Evolutionary conservation across 2,329 filamentous ascomycete genomes (phyloP).

Genomic region (Fusarium domesticum): DNA sequence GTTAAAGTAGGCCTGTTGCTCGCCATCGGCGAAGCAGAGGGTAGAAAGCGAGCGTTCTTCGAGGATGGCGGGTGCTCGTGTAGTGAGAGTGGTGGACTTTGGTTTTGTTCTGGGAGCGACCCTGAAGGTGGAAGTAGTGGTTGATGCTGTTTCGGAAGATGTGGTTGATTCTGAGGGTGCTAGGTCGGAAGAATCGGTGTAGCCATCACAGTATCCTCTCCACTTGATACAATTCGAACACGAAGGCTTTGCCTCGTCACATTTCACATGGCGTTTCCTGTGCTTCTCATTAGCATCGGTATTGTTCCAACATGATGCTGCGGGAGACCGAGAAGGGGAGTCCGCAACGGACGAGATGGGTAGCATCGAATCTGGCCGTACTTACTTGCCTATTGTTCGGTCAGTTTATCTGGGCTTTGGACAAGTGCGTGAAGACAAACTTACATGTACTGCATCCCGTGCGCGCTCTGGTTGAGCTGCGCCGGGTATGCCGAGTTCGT

Average conservation of each 20-base stretch:
- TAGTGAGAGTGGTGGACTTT: slow-evolving; percentile 25
- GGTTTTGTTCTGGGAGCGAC: slow-evolving; percentile 1
- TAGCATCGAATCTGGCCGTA: slow-evolving; percentile 1
- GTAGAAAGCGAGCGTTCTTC: slow-evolving; percentile 35
- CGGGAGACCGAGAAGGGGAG: too few species aligned
- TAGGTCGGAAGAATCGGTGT: slow-evolving; percentile 20
- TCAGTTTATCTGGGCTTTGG: slow-evolving; percentile 3
- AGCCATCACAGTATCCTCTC: slow-evolving; percentile 40
- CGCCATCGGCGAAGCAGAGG: slow-evolving; percentile 34
- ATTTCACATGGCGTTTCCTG: slow-evolving; percentile 43
- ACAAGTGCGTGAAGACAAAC: slow-evolving; percentile 9
- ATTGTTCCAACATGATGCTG: neutral
- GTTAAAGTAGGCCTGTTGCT: slow-evolving; percentile 38
- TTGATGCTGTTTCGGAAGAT: slow-evolving; percentile 1
- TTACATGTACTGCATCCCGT: slow-evolving; percentile 40
- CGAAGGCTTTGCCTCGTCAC: slow-evolving; percentile 41
- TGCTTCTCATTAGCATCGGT: slow-evolving; percentile 8
- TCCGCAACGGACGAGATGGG: neutral
- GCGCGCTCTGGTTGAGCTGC: slow-evolving; percentile 38
- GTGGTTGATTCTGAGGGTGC: slow-evolving; percentile 8
- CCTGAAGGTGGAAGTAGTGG: slow-evolving; percentile 9
- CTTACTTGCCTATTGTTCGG: slow-evolving; percentile 34
- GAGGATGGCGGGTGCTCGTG: slow-evolving; percentile 30
- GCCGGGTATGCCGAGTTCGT: slow-evolving; percentile 37
- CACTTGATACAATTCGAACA: slow-evolving; percentile 43